phyloP scores from a whole-genome alignment of 306 rosid species.

The Prunus campanulata region DNA sequence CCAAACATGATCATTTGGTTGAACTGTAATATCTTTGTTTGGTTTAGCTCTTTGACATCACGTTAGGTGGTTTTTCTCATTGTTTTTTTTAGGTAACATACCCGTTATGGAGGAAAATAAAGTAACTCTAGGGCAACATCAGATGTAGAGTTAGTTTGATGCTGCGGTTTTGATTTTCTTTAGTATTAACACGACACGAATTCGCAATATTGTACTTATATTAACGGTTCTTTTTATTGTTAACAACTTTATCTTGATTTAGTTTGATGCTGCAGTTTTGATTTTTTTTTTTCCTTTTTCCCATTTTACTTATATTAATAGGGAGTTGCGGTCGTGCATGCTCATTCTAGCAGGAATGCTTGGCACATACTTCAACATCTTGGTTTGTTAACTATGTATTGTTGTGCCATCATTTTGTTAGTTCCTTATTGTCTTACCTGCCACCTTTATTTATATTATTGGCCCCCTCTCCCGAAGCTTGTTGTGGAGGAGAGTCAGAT shows the following conservation, averaged over 20 bases:
- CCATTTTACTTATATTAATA: conserved; percentile 16
- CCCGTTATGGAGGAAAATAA: neutral
- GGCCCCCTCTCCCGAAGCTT: neutral
- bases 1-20: neutral
- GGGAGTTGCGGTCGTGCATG: conserved; percentile 73
- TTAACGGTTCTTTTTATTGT: neutral
- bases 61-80: neutral
- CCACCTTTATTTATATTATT: neutral
- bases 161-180: neutral
- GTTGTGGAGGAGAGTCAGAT: neutral
- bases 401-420: conserved; percentile 13
- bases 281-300: neutral
- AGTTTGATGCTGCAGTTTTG: neutral
- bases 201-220: too few species aligned
- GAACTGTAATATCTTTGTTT: neutral
- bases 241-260: neutral
- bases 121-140: neutral
- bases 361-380: conserved; percentile 72
- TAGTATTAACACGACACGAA: too few species aligned
- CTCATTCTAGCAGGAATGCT: conserved; percentile 86
- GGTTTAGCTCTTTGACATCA: neutral
- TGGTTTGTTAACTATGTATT: conserved; percentile 62
- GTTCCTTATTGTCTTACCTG: neutral
- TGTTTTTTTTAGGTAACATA: neutral
- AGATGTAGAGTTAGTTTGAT: neutral